Evolutionary conservation across 768 basidiomycete genomes (phyloP).

Genomic region (Mycena epipterygia): DNA sequence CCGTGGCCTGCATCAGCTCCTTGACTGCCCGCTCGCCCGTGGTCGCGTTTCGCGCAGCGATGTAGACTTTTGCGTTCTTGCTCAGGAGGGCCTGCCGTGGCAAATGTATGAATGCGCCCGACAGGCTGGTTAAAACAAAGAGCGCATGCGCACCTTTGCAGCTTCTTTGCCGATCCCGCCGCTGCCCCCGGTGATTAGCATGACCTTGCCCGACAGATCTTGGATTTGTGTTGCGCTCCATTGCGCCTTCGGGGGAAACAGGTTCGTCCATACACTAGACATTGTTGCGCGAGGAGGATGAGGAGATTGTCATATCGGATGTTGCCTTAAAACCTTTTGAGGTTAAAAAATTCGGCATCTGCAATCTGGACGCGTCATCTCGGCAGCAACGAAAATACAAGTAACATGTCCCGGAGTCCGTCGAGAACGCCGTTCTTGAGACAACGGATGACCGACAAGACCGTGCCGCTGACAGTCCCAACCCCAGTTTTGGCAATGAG

Average conservation of each 20-base stretch:
- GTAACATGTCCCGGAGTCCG: too few relatives aligned
- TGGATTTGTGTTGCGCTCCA: background rate
- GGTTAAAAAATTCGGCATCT: too few relatives aligned
- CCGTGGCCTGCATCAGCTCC: background rate
- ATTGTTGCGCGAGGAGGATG: background rate
- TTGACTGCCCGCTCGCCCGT: background rate
- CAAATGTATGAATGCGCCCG: background rate
- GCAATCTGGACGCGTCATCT: too few relatives aligned
- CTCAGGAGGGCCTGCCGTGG: background rate
- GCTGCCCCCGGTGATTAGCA: background rate
- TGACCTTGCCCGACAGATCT: slow-evolving; percentile 6
- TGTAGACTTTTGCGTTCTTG: slow-evolving; percentile 1
- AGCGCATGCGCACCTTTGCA: background rate
- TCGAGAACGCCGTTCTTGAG: too few relatives aligned
- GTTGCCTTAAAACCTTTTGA: too few relatives aligned
- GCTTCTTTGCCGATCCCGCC: slow-evolving; percentile 14
- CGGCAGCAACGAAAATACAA: too few relatives aligned
- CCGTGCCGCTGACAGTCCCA: too few relatives aligned
- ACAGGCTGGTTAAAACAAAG: background rate
- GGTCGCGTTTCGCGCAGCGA: background rate
- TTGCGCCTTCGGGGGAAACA: slow-evolving; percentile 6
- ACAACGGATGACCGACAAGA: too few relatives aligned
- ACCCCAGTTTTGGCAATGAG: too few relatives aligned
- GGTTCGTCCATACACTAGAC: slow-evolving; percentile 1
- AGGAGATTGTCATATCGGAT: too few relatives aligned